These are phyloP conservation scores for Eustoma russellianum DNA, from an alignment of 257 asterid species.

Conservation along the genomic window DNA sequence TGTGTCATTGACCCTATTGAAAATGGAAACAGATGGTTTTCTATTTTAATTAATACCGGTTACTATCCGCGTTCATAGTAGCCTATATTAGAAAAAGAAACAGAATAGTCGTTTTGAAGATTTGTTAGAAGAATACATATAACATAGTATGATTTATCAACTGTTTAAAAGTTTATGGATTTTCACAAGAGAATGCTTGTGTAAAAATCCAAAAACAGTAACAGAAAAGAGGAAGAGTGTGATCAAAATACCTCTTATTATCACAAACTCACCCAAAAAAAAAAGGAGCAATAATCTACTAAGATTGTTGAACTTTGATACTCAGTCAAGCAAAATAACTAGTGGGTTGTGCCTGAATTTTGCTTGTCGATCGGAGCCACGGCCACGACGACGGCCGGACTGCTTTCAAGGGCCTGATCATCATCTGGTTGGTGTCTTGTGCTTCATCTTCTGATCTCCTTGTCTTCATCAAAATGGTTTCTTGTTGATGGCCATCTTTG, in stretches of 20 bases:
- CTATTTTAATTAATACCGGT: too few relatives aligned
- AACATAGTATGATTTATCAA: not conserved
- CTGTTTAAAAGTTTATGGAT: not conserved
- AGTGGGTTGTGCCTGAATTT: constrained; percentile 11
- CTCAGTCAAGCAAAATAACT: too few relatives aligned
- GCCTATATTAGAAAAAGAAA: too few relatives aligned
- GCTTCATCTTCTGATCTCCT: constrained; percentile 17
- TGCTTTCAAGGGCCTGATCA: constrained; percentile 20
- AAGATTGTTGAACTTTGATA: not conserved
- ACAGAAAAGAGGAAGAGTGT: not conserved
- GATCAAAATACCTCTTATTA: not conserved
- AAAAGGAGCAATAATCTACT: not conserved
- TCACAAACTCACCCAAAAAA: not conserved
- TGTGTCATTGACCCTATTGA: too few relatives aligned
- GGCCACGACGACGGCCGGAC: constrained; percentile 19
- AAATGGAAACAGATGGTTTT: too few relatives aligned
- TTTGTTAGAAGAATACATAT: too few relatives aligned
- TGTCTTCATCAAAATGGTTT: constrained; percentile 17
- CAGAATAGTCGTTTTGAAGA: too few relatives aligned
- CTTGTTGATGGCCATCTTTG: constrained; percentile 23
- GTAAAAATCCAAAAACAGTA: too few relatives aligned
- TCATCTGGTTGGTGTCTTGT: constrained; percentile 19
- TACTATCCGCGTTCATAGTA: too few relatives aligned
- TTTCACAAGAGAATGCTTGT: not conserved
- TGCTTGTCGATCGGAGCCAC: constrained; percentile 20